Conservation (phyloP, 2,329 filamentous ascomycete species). For the Polytolypa hystricis region DNA sequence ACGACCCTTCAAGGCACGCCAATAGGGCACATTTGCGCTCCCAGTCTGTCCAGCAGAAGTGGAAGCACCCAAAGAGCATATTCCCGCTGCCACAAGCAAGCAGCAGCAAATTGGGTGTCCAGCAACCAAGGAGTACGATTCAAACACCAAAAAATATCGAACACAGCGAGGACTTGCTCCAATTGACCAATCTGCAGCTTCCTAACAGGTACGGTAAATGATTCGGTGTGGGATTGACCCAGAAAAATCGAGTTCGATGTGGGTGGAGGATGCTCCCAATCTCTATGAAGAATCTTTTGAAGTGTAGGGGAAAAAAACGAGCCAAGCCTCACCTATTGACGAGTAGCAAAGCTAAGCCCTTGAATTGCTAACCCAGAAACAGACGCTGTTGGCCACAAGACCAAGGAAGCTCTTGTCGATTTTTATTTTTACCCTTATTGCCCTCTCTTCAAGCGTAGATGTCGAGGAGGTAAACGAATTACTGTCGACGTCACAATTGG, state of each 20-base stretch:
- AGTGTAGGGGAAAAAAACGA: neutral
- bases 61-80: too few relatives aligned
- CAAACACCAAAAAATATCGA: neutral
- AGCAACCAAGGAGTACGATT: neutral
- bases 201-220: neutral
- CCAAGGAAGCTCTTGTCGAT: neutral
- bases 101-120: too few relatives aligned
- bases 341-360: neutral
- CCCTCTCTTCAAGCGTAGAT: constrained; percentile 1
- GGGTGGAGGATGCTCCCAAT: neutral
- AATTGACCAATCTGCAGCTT: too few relatives aligned
- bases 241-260: neutral
- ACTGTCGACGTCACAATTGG: constrained; percentile 3
- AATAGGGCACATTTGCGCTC: too few relatives aligned
- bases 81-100: too few relatives aligned
- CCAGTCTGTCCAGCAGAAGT: too few relatives aligned
- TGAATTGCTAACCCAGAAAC: neutral
- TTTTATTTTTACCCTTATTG: constrained; percentile 1
- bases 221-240: neutral
- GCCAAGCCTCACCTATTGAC: constrained; percentile 1
- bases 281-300: neutral
- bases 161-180: neutral
- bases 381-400: neutral
- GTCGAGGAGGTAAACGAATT: neutral
- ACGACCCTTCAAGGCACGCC: neutral